These are phyloP conservation scores for Lepiota subincarnata DNA, from an alignment of 768 basidiomycete genomes.

Conservation along the genomic window DNA sequence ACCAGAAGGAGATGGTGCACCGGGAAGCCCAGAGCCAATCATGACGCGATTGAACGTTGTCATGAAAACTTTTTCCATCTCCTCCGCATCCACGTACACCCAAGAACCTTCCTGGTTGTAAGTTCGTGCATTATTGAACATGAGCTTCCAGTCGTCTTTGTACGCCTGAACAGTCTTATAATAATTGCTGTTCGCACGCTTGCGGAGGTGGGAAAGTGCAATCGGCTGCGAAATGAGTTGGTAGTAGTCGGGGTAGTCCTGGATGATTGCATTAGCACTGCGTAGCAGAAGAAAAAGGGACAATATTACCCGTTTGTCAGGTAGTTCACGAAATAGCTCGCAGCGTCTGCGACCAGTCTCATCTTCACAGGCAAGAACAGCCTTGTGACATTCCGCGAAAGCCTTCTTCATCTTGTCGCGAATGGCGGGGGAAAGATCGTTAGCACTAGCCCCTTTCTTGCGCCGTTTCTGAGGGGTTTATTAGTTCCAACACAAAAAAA, in stretches of 20 bases:
- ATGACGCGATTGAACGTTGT: slow-evolving; percentile 62
- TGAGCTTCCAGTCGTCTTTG: slow-evolving; percentile 78
- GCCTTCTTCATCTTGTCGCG: slow-evolving; percentile 82
- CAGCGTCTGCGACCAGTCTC: slow-evolving; percentile 74
- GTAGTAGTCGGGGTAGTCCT: slow-evolving; percentile 94
- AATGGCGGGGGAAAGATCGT: slow-evolving; percentile 53
- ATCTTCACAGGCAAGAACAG: slow-evolving; percentile 70
- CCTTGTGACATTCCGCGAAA: slow-evolving; percentile 71
- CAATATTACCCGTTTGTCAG: slow-evolving; percentile 61
- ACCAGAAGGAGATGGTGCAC: slow-evolving; percentile 44
- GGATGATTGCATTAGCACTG: slow-evolving; percentile 15
- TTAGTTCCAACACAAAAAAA: background rate
- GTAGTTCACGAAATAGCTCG: slow-evolving; percentile 85
- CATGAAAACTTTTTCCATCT: slow-evolving; percentile 89
- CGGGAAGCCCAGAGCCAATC: slow-evolving; percentile 68
- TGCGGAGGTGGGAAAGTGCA: slow-evolving; percentile 80
- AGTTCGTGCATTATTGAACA: slow-evolving; percentile 91
- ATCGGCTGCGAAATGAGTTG: slow-evolving; percentile 85
- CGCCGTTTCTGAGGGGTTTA: slow-evolving; percentile 71
- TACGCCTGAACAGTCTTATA: slow-evolving; percentile 76
- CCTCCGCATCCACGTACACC: slow-evolving; percentile 92
- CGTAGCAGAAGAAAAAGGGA: background rate
- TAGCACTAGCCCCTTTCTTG: slow-evolving; percentile 33
- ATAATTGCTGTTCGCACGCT: slow-evolving; percentile 57
- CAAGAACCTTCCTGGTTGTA: slow-evolving; percentile 95